These are phyloP conservation scores for Rutstroemia sp. DNA, from an alignment of 2,329 filamentous ascomycete genomes.

Conservation along the genomic window DNA sequence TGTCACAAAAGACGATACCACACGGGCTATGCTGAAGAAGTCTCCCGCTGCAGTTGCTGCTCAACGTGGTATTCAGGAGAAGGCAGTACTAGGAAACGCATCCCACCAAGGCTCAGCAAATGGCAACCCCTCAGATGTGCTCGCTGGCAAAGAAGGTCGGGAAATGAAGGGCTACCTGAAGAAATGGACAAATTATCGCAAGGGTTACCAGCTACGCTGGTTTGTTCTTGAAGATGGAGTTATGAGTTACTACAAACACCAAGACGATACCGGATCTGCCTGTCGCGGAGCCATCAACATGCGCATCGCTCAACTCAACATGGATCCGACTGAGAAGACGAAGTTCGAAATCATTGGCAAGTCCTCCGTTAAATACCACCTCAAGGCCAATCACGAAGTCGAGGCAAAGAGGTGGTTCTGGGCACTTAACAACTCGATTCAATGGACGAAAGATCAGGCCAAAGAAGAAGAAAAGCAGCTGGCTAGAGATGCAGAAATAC, in stretches of 20 bases:
- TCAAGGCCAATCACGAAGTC: constrained; percentile 96
- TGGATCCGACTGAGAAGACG: constrained; percentile 96
- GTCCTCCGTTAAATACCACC: constrained; percentile 95
- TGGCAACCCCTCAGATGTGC: constrained; percentile 48
- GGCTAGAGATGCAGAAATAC: constrained; percentile 63
- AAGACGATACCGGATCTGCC: constrained; percentile 92
- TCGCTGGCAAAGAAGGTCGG: constrained; percentile 76
- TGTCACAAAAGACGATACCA: constrained; percentile 89
- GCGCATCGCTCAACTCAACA: constrained; percentile 88
- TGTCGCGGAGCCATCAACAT: constrained; percentile 98
- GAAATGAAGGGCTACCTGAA: constrained; percentile 99
- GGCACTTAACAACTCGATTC: constrained; percentile 97
- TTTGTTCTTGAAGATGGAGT: constrained; percentile 97
- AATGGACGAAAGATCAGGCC: constrained; percentile 96
- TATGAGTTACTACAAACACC: constrained; percentile 97
- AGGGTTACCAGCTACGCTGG: constrained; percentile 93
- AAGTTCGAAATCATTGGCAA: constrained; percentile 98
- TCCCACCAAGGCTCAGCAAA: constrained; percentile 44
- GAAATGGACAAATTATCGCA: constrained; percentile 99
- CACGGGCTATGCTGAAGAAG: constrained; percentile 80
- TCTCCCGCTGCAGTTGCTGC: constrained; percentile 92
- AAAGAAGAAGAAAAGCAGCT: constrained; percentile 79
- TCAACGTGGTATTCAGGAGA: constrained; percentile 93
- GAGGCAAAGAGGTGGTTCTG: constrained; percentile 99
- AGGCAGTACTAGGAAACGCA: constrained; percentile 79